Conservation (phyloP, 768 basidiomycete species). For the Multifurca ochricompacta region DNA sequence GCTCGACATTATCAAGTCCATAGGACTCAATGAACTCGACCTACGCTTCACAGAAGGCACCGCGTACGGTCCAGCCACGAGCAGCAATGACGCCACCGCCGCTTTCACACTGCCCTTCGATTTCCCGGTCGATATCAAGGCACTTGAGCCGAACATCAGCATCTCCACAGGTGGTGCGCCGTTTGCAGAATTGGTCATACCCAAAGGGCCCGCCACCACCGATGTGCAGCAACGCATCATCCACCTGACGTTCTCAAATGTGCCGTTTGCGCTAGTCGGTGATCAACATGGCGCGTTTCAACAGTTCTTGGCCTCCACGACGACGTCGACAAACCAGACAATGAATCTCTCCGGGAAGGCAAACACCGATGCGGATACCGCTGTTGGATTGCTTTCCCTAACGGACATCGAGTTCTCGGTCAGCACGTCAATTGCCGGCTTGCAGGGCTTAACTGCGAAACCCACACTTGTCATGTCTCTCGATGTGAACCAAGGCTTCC, state of each 20-base stretch:
- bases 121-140: slow-evolving; percentile 61
- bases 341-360: slow-evolving; percentile 45
- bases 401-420: slow-evolving; percentile 53
- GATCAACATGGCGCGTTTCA: slow-evolving; percentile 47
- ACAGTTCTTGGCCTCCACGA: slow-evolving; percentile 54
- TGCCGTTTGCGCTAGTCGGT: slow-evolving; percentile 51
- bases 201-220: slow-evolving; percentile 48
- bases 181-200: slow-evolving; percentile 55
- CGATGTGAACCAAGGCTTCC: slow-evolving; percentile 61
- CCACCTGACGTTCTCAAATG: slow-evolving; percentile 47
- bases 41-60: slow-evolving; percentile 51
- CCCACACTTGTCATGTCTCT: slow-evolving; percentile 50
- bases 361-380: slow-evolving; percentile 53
- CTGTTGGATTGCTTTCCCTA: slow-evolving; percentile 54
- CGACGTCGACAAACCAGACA: slow-evolving; percentile 37
- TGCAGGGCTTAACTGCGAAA: slow-evolving; percentile 54
- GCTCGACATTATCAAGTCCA: slow-evolving; percentile 55
- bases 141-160: slow-evolving; percentile 52
- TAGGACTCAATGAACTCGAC: slow-evolving; percentile 50
- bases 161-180: slow-evolving; percentile 42
- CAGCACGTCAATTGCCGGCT: slow-evolving; percentile 47
- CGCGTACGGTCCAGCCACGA: slow-evolving; percentile 49
- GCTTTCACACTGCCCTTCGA: slow-evolving; percentile 61
- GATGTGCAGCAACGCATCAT: slow-evolving; percentile 58
- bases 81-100: slow-evolving; percentile 52